Percentiles rank a stretch among this genome's conserved stretches.
phyloP scores from a whole-genome alignment of 371 early-diverging fungal genomes.

The Mortierella sp. region DNA sequence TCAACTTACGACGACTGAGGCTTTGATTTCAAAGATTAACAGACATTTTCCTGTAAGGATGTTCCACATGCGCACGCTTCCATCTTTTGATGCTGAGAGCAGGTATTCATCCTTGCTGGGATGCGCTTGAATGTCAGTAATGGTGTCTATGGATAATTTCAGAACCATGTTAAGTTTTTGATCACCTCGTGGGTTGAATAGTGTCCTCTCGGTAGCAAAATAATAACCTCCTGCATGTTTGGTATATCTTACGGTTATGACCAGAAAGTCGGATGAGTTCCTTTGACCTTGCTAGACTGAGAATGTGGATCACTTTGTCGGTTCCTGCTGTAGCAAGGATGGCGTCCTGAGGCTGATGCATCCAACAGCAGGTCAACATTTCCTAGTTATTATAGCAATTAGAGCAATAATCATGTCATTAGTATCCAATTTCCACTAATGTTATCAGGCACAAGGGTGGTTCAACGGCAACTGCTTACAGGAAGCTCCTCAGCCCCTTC shows the following conservation, averaged over 20 bases:
- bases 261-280: constrained; percentile 72
- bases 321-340: constrained; percentile 76
- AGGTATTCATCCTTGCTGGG: constrained; percentile 74
- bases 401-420: too few relatives aligned
- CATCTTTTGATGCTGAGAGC: constrained; percentile 85
- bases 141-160: constrained; percentile 55
- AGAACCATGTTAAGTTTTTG: too few relatives aligned
- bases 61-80: constrained; percentile 91
- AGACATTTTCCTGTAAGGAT: constrained; percentile 74
- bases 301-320: constrained; percentile 69
- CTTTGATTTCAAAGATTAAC: constrained; percentile 69
- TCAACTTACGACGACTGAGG: constrained; percentile 70
- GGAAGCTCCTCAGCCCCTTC: constrained; percentile 52
- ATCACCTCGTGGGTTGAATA: too few relatives aligned
- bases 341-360: constrained; percentile 74
- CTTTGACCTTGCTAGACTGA: constrained; percentile 79
- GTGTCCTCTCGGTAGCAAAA: neutral
- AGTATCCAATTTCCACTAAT: too few relatives aligned
- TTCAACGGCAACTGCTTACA: constrained; percentile 28
- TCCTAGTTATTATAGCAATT: constrained; percentile 43
- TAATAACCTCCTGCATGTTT: neutral
- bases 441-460: too few relatives aligned
- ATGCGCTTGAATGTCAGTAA: constrained; percentile 78
- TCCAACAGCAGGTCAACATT: constrained; percentile 77
- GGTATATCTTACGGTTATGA: constrained; percentile 65